phyloP scores from a whole-genome alignment of 2,329 filamentous ascomycete species.

The Phialemoniopsis sp. region DNA sequence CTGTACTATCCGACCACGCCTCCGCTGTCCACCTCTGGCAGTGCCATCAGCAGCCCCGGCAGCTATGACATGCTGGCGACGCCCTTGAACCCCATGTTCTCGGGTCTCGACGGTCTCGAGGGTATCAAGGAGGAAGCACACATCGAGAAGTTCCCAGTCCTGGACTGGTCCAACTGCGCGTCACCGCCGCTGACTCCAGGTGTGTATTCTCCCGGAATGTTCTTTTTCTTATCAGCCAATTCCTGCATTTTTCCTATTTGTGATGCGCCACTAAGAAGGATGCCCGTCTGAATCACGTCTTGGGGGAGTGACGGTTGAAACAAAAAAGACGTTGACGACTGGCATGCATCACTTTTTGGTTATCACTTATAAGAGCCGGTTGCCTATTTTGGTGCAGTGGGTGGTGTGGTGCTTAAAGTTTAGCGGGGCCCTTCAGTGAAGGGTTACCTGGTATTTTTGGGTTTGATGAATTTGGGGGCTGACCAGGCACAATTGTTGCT shows the following conservation, averaged over 20 bases:
- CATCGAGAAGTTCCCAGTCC: constrained; percentile 66
- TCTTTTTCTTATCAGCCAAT: constrained; percentile 6
- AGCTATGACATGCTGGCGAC: constrained; percentile 74
- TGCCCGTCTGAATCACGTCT: too few species aligned
- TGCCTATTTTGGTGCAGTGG: background rate
- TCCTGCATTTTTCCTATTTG: constrained; percentile 2
- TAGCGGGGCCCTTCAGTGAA: background rate
- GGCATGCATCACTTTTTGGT: too few species aligned
- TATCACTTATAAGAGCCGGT: too few species aligned
- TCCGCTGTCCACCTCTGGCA: constrained; percentile 79
- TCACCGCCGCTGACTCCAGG: constrained; percentile 89
- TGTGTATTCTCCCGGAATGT: constrained; percentile 53
- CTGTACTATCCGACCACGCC: constrained; percentile 82
- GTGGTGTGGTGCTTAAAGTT: background rate
- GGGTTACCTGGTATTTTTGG: background rate
- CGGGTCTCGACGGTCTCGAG: constrained; percentile 63
- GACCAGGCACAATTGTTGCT: constrained; percentile 1
- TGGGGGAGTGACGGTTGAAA: too few species aligned
- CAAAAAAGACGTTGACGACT: too few species aligned
- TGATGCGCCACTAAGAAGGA: too few species aligned
- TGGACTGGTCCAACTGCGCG: constrained; percentile 72
- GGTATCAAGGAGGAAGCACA: constrained; percentile 69
- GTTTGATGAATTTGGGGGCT: constrained; percentile 8
- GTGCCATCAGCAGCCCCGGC: constrained; percentile 81
- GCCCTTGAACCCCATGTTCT: constrained; percentile 78